Evolutionary conservation across 2,329 filamentous ascomycete species (phyloP).

Genomic region (Trichophyton simii): DNA sequence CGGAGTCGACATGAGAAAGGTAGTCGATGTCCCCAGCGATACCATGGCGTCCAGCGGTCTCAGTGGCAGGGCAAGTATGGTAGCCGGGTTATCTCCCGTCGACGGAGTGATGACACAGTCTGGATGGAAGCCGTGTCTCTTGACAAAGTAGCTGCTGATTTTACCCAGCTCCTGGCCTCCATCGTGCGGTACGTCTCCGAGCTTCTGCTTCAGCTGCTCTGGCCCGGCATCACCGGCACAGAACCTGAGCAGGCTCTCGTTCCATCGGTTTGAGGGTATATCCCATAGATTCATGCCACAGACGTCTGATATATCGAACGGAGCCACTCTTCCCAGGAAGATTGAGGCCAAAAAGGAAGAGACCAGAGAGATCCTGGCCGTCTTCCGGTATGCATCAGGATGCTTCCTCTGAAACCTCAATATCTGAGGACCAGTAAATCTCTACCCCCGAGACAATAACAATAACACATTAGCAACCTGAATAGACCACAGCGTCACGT

Average conservation of each 20-base stretch:
- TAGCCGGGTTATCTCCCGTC: conserved; percentile 92
- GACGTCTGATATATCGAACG: conserved; percentile 86
- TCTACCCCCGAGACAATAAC: conserved; percentile 37
- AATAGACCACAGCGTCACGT: not conserved
- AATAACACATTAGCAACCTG: conserved; percentile 2
- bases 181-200: conserved; percentile 68
- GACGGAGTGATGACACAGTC: conserved; percentile 72
- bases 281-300: conserved; percentile 98
- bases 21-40: conserved; percentile 86
- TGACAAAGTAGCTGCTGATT: conserved; percentile 66
- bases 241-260: conserved; percentile 60
- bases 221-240: conserved; percentile 55
- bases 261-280: conserved; percentile 61
- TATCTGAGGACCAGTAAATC: conserved; percentile 96
- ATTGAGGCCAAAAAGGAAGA: conserved; percentile 91
- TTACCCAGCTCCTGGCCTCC: conserved; percentile 66
- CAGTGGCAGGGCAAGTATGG: conserved; percentile 80
- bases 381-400: conserved; percentile 67
- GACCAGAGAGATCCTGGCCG: conserved; percentile 77
- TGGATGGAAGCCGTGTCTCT: conserved; percentile 61
- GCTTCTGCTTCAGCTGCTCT: conserved; percentile 57
- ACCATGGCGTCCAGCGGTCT: conserved; percentile 86
- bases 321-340: conserved; percentile 72
- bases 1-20: conserved; percentile 95
- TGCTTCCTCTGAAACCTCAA: conserved; percentile 71